Evolutionary conservation across 2,329 filamentous ascomycete species (phyloP), one percentile per base, ranked within the genome.

Genomic region (Colletotrichum incanum): DNA sequence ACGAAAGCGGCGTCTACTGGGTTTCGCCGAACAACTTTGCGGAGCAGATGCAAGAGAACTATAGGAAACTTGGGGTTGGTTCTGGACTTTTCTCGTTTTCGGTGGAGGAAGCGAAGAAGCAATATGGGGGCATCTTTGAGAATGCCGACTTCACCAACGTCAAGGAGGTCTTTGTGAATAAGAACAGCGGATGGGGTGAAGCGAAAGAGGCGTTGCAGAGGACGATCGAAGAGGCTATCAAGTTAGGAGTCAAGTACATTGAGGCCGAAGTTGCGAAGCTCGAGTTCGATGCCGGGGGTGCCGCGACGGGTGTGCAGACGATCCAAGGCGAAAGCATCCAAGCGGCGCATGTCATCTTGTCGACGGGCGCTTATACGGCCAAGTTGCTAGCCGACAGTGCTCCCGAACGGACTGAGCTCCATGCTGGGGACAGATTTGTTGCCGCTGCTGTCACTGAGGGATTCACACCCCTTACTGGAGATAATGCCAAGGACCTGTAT

Each of bases 181-280:
- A 82, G 76, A 87, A 84, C 45, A 88, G 86, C 77, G 88, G 88
- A 0, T 90, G 88, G 87, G 87, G 83, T n/a, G 86, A 86, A 50
- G 88, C 88, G 18, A 87, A 86, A 28, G 86, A 88, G 72, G 83
- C 86, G 54, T 77, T 90, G 60, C 77, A 80, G 67, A 84, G 84
- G 9, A 84, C 87, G 2, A 88, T 85, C 5, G 82, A 83, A 67
- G 81, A 80, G 75, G 84, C 83, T 18, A 74, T 89, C 1, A 81
- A 82, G 67, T 76, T 87, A 31, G 88, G 88, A 1, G 88, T 89
- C 47, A 83, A 84, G 76, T 89, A 89, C 65, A 80, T 88, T 11
- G 80, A 79, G 0, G 84, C 84, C 8, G 85, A 88, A 75, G 82
- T 86, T 5, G 76, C 78, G 2, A 79, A 77, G 49, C 75, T 88